Base-by-base conservation (phyloP, 1,284 basidiomycete species). In the Fomitopsis pinicola region DNA sequence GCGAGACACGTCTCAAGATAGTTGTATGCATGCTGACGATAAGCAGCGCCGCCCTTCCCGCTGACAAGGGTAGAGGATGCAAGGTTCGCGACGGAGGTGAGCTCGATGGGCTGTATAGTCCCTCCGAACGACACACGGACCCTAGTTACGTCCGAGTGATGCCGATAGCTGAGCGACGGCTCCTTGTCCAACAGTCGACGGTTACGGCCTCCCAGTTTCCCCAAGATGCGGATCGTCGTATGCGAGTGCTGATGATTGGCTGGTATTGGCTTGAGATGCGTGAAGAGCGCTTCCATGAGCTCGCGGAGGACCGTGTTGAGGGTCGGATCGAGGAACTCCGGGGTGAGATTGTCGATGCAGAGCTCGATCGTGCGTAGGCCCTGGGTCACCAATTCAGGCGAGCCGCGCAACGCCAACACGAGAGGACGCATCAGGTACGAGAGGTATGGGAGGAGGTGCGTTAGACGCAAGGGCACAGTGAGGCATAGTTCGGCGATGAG, bases 331-430 rank as follows among this genome's bases (percentile, higher is more conserved):
- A 99, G 83, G 80, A 99, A 99, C 73, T 99, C 97, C 19, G 96
- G 95, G 0, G 96, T 98, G 28, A 99, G 83, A 71, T 99, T 99
- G 80, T 99, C 98, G 72, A 99, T 98, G 77, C 97, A 99, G n/a
- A 99, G 82, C 76, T 99, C 98, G 62, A 99, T 85, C 0, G 97
- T 99, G 5, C 98, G 88, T 38, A 99, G 80, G 48, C 97, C 97
- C 78, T 99, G 97, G 50, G 94, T 91, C 61, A 99, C 92, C 55
- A 98, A 86, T 63, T 99, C 97, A 4, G 91, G 84, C 44, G 85
- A 86, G 26, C 95, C 95, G 63, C 92, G 89, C 53, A 99, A 80
- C 10, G 97, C 96, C 56, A 97, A 82, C 0, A 97, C 95, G 45
- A 99, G 83, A 0, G 97, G 97, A 68, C 95, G 92, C 97, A 99